Evolutionary conservation across 495 filamentous ascomycete species (phyloP).

Genomic region (Trichoderma asperelloides): DNA sequence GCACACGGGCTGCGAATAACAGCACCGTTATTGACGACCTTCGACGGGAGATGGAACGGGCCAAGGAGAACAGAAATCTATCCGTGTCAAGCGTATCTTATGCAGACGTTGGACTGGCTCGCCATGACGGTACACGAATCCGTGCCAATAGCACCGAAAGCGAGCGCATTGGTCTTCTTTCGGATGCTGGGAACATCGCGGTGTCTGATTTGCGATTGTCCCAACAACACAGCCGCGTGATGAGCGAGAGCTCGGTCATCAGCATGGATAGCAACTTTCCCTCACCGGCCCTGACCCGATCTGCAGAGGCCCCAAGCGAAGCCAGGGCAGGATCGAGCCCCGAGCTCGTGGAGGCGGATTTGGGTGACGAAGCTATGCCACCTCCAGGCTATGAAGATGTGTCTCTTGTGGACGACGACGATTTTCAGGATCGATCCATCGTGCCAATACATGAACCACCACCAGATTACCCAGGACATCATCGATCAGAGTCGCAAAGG

Average conservation of each 20-base stretch:
- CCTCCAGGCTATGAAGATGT: conserved; percentile 49
- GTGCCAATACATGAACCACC: conserved; percentile 30
- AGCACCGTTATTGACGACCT: conserved; percentile 37
- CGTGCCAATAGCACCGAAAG: conserved; percentile 73
- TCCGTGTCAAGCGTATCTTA: conserved; percentile 80
- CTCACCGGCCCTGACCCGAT: conserved; percentile 17
- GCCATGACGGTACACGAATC: conserved; percentile 81
- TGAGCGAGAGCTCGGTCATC: conserved; percentile 37
- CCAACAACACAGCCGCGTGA: conserved; percentile 30
- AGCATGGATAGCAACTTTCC: conserved; percentile 35
- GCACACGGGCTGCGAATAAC: conserved; percentile 28
- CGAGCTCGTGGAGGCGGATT: conserved; percentile 35
- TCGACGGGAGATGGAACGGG: conserved; percentile 57
- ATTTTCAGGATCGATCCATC: conserved; percentile 25
- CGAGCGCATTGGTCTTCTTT: conserved; percentile 64
- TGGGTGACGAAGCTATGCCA: conserved; percentile 41
- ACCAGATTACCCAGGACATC: conserved; percentile 38
- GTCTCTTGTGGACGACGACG: conserved; percentile 33
- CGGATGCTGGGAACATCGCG: conserved; percentile 55
- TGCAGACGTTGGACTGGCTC: conserved; percentile 72
- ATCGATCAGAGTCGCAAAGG: conserved; percentile 12
- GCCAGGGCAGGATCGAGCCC: conserved; percentile 28
- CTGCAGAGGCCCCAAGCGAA: conserved; percentile 12
- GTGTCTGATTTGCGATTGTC: conserved; percentile 6
- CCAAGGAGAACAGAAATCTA: conserved; percentile 55